Evolutionary conservation across 164 flowering plant species (phyloP), one percentile per base, ranked within the genome.

Genomic region (Piper longum): DNA sequence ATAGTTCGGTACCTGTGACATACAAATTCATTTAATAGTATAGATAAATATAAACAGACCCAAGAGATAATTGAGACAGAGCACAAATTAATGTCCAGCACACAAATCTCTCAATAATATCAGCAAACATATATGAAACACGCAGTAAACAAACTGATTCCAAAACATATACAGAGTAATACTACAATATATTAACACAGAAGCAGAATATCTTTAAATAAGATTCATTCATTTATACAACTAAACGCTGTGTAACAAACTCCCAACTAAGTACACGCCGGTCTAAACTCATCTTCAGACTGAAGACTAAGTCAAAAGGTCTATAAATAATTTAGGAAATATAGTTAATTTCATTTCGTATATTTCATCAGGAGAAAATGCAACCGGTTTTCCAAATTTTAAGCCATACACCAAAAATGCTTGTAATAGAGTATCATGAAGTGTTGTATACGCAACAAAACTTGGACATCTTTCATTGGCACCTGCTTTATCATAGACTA

Each of bases 1-100:
- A 51, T 69, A 67, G 42, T 13, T 60, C 45, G 61, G 48, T 54
- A 58, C 79, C 97, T 87, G 77, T 72, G 78, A 57, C 64, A 65
- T 60, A 43, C 58, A 36, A 39, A 60, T 56, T 41, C 19, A 45
- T 19, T 66, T 9, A 51, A 48, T 52, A 42, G 52, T 62, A 26
- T 17, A n/a, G 13, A 57, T 57, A 45, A 68, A 68, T 2, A 12
- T 17, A 44, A 7, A 36, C 19, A 18, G 5, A 56, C 5, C 16
- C 7, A 14, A 19, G 45, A 2, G 14, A 41, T 17, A 54, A 19
- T 55, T 2, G 9, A 13, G 7, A 41, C 54, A 18, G 51, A 62
- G 52, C 3, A 9, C 12, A 9, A 48, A 48, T 9, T 48, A 48
- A 48, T 5, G 14, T 5, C 11, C 3, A 5, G 11, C 52, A 0